A percentile compares a stretch with the other conserved stretches of the same genome.
Evolutionary conservation across 495 filamentous ascomycete species (phyloP).

Genomic region (Filosporella fistucella): DNA sequence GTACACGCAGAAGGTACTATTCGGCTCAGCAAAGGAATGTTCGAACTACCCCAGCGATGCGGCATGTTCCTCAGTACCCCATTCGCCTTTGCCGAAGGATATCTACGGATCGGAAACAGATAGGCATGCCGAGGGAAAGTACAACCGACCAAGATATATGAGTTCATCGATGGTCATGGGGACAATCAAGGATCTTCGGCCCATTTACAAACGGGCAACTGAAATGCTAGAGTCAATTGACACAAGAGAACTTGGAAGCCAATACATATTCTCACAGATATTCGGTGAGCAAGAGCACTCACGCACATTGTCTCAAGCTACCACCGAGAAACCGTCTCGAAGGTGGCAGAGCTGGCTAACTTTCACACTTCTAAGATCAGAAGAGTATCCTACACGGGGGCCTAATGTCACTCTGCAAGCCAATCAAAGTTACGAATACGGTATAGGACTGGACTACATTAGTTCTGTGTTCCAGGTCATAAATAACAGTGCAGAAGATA

Average conservation of each 20-base stretch:
- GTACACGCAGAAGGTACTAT: constrained; percentile 54
- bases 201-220: constrained; percentile 39
- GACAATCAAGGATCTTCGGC: constrained; percentile 42
- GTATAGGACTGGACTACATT: constrained; percentile 46
- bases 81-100: constrained; percentile 51
- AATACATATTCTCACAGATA: constrained; percentile 50
- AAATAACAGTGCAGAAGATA: constrained; percentile 10
- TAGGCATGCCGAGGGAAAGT: constrained; percentile 25
- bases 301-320: background rate
- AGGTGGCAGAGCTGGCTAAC: background rate
- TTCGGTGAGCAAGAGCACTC: constrained; percentile 54
- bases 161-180: constrained; percentile 50
- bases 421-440: constrained; percentile 49
- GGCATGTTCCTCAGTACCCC: constrained; percentile 50
- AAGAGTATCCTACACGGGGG: background rate
- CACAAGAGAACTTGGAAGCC: constrained; percentile 1
- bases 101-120: constrained; percentile 55
- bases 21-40: constrained; percentile 57
- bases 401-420: constrained; percentile 16
- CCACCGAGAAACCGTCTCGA: background rate
- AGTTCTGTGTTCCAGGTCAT: constrained; percentile 38
- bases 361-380: background rate
- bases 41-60: constrained; percentile 38
- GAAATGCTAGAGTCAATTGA: background rate
- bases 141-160: constrained; percentile 44